Conservation (phyloP, 257 asterid genomes). For the Leonotis leonurus region DNA sequence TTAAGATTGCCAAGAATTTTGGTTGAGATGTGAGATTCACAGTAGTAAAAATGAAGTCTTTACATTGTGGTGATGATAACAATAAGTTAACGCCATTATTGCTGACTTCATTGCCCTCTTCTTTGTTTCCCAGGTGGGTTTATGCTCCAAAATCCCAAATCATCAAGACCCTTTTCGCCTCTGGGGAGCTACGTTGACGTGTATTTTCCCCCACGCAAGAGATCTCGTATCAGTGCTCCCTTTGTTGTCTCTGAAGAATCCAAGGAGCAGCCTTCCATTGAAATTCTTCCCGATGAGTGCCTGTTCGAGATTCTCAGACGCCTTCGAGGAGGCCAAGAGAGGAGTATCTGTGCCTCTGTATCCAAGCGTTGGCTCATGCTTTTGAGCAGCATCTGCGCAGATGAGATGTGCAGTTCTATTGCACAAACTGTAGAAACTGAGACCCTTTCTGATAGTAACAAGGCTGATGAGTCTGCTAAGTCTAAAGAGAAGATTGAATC, state of each 20-base stretch:
- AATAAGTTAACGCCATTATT: background rate
- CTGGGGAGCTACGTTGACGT: constrained; percentile 54
- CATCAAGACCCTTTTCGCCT: constrained; percentile 39
- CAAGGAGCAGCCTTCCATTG: constrained; percentile 55
- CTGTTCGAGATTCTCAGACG: constrained; percentile 89
- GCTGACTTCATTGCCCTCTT: constrained; percentile 14
- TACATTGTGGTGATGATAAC: background rate
- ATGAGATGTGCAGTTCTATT: constrained; percentile 33
- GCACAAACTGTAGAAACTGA: constrained; percentile 23
- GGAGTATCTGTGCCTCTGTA: constrained; percentile 70
- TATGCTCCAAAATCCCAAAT: constrained; percentile 48
- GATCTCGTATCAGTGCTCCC: constrained; percentile 75
- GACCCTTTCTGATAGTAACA: constrained; percentile 19
- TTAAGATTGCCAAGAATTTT: background rate
- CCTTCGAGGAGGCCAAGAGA: constrained; percentile 58
- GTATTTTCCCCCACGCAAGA: constrained; percentile 65
- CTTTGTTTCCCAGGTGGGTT: constrained; percentile 37
- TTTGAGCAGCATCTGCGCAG: constrained; percentile 60
- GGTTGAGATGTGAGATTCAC: background rate
- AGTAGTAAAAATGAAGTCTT: background rate
- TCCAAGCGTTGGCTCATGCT: constrained; percentile 94
- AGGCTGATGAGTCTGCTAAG: constrained; percentile 20
- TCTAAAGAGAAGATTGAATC: constrained; percentile 29
- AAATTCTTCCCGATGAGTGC: constrained; percentile 91
- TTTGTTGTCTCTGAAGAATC: constrained; percentile 37